These are phyloP conservation scores for Chlorella sorokiniana DNA, from an alignment of 139 green algal species.

Conservation along the genomic window DNA sequence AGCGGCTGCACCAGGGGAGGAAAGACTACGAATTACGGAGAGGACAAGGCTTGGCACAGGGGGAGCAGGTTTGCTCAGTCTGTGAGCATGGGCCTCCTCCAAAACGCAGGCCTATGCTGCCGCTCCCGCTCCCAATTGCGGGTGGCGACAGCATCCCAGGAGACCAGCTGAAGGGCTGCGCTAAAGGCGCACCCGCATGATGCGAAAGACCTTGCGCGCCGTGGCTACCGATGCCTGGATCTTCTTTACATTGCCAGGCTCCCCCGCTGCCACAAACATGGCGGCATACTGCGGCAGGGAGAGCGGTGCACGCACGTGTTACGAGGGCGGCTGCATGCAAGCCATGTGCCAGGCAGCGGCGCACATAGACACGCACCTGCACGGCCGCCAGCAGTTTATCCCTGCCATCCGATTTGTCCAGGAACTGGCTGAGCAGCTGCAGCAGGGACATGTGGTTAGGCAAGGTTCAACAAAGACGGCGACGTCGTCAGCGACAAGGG, in stretches of 20 bases:
- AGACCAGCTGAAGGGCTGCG: no score
- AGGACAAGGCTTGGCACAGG: no score
- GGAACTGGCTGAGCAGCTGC: slow-evolving; percentile 83
- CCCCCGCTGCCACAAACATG: slow-evolving; percentile 86
- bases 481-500: not conserved
- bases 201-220: slow-evolving; percentile 89
- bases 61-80: no score
- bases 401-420: slow-evolving; percentile 88
- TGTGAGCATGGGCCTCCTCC: no score
- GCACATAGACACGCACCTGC: slow-evolving; percentile 60
- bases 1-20: slow-evolving; percentile 63
- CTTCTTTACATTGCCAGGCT: slow-evolving; percentile 87
- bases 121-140: no score
- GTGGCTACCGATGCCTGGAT: slow-evolving; percentile 86
- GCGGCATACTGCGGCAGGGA: slow-evolving; percentile 78
- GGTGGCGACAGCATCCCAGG: no score
- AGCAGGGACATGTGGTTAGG: not conserved
- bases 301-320: not conserved
- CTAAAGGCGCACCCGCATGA: slow-evolving; percentile 61
- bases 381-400: slow-evolving; percentile 94
- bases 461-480: not conserved
- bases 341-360: not conserved
- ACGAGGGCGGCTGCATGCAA: not conserved
- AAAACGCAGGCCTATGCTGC: no score
- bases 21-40: no score